Evolutionary conservation across 1,284 basidiomycete species (phyloP).

Genomic region (Heterobasidion occidentale): DNA sequence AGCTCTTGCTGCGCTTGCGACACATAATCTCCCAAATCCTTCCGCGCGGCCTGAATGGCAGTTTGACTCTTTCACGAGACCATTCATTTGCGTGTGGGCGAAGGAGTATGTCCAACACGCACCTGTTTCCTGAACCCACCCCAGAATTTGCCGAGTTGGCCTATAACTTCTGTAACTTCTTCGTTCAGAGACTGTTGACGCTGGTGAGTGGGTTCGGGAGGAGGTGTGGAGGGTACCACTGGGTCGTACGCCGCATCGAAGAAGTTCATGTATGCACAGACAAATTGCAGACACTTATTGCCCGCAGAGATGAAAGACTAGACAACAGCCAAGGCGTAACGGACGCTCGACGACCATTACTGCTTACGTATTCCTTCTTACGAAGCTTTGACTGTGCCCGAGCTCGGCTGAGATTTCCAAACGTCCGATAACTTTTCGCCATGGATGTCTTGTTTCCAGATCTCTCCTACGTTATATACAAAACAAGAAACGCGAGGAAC

Average conservation of each 20-base stretch:
- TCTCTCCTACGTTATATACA: no score
- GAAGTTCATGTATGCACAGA: conserved; percentile 49
- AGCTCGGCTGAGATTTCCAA: no score
- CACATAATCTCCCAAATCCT: conserved; percentile 73
- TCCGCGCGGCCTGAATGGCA: conserved; percentile 64
- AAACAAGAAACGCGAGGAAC: no score
- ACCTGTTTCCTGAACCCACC: conserved; percentile 86
- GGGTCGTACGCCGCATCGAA: conserved; percentile 51
- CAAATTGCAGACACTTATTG: no score
- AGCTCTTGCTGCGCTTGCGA: conserved; percentile 58
- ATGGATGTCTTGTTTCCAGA: no score
- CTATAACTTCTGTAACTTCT: conserved; percentile 82
- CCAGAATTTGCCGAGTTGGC: conserved; percentile 81
- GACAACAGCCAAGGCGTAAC: no score
- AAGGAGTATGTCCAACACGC: conserved; percentile 17
- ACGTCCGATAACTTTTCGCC: no score
- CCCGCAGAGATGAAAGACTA: no score
- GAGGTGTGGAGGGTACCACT: conserved; percentile 37
- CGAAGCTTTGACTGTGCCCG: no score
- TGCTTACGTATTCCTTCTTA: no score
- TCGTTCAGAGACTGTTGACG: conserved; percentile 68
- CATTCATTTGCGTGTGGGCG: neutral
- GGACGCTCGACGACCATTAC: no score
- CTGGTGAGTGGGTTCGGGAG: conserved; percentile 22
- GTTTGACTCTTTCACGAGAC: conserved; percentile 54